A percentile compares a stretch with the other conserved stretches of the same genome.
Conservation (phyloP, 2,329 filamentous ascomycete genomes). For the Cercospora nicotianae region DNA sequence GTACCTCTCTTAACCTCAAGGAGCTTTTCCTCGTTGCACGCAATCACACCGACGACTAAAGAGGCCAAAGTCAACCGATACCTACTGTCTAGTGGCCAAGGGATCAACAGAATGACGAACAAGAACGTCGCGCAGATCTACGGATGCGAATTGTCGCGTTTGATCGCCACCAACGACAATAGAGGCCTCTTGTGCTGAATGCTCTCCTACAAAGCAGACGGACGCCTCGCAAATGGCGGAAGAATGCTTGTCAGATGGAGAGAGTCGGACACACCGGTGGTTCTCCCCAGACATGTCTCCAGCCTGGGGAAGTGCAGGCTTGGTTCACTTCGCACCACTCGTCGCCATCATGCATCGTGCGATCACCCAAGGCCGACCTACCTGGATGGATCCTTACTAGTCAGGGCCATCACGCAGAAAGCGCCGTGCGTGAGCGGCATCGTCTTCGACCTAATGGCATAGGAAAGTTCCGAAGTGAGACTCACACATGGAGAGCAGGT, state of each 20-base stretch:
- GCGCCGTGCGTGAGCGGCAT: background rate
- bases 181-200: background rate
- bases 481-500: background rate
- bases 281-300: background rate
- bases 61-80: background rate
- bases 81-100: background rate
- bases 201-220: background rate
- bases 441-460: background rate
- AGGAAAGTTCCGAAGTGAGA: background rate
- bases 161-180: background rate
- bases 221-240: background rate
- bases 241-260: background rate
- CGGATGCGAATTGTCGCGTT: background rate
- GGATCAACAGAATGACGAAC: background rate
- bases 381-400: background rate
- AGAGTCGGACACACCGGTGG: background rate
- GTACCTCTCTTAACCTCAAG: background rate
- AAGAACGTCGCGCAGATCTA: background rate
- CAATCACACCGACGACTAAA: background rate
- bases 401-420: background rate
- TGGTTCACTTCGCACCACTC: background rate
- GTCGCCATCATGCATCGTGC: background rate
- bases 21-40: constrained; percentile 4
- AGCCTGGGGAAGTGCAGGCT: background rate
- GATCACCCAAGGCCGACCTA: background rate